Percentiles rank a stretch among this genome's conserved stretches.
Conservation (phyloP, 2,329 filamentous ascomycete genomes). For the Balansia obtecta region DNA sequence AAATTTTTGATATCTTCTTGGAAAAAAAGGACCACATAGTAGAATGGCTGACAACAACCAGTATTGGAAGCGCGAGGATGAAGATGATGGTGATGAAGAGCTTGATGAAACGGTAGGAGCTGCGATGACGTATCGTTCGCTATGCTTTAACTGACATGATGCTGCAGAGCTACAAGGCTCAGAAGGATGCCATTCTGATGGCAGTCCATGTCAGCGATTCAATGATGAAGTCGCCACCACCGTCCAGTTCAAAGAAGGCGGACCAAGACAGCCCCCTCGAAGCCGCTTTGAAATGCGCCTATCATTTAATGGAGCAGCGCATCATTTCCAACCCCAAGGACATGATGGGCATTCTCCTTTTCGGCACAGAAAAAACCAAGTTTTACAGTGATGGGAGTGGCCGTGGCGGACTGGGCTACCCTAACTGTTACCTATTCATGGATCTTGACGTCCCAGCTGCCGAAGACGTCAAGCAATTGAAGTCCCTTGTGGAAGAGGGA, state of each 20-base stretch:
- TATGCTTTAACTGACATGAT: background rate
- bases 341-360: constrained; percentile 92
- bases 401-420: constrained; percentile 53
- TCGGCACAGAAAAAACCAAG: constrained; percentile 76
- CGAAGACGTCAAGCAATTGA: constrained; percentile 70
- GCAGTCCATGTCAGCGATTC: constrained; percentile 84
- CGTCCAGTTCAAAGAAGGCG: constrained; percentile 58
- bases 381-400: constrained; percentile 57
- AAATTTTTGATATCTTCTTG: too few species aligned
- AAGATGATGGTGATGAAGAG: constrained; percentile 50
- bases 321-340: constrained; percentile 95
- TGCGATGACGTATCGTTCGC: background rate
- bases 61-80: constrained; percentile 39
- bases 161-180: constrained; percentile 67
- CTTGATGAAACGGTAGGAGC: constrained; percentile 47
- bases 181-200: constrained; percentile 97
- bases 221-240: constrained; percentile 62
- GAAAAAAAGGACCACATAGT: too few species aligned
- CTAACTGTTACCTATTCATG: constrained; percentile 82
- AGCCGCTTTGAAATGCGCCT: constrained; percentile 86
- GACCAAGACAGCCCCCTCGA: constrained; percentile 66
- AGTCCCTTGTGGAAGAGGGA: constrained; percentile 64
- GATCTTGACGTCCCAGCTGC: constrained; percentile 83
- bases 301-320: constrained; percentile 91
- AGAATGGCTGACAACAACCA: constrained; percentile 21